These are phyloP conservation scores for Isatis tinctoria DNA, from an alignment of 345 rosid species.

Conservation along the genomic window DNA sequence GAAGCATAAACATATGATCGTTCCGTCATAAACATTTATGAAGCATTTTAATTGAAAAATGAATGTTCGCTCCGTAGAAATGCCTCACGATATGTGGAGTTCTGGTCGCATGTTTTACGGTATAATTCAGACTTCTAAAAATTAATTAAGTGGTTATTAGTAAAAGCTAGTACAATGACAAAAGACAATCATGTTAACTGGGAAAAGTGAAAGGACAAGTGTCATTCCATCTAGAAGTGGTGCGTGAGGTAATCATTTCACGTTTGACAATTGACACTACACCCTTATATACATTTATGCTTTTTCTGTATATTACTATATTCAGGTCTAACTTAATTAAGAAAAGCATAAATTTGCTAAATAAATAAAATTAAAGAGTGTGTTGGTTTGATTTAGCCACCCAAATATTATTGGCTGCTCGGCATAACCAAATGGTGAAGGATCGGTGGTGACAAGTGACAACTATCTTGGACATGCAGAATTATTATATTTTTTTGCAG, in stretches of 20 bases:
- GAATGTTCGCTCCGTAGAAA: too few species aligned
- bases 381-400: not conserved
- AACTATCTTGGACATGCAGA: too few species aligned
- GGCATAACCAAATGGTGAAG: too few species aligned
- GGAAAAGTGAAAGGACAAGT: constrained; percentile 49
- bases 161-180: constrained; percentile 20
- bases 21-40: too few species aligned
- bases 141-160: not conserved
- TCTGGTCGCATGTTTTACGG: not conserved
- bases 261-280: constrained; percentile 52
- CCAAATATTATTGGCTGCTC: too few species aligned
- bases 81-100: not conserved
- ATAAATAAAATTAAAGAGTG: not conserved
- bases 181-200: constrained; percentile 33
- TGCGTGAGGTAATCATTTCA: constrained; percentile 52
- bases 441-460: too few species aligned
- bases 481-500: too few species aligned
- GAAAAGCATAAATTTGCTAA: not conserved
- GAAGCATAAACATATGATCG: too few species aligned
- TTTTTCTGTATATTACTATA: not conserved
- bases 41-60: too few species aligned
- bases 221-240: constrained; percentile 54
- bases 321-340: not conserved
- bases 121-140: not conserved
- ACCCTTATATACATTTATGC: not conserved